These are phyloP conservation scores for Ophiocordyceps camponoti-saundersi DNA, from an alignment of 2,329 filamentous ascomycete genomes.

Conservation along the genomic window DNA sequence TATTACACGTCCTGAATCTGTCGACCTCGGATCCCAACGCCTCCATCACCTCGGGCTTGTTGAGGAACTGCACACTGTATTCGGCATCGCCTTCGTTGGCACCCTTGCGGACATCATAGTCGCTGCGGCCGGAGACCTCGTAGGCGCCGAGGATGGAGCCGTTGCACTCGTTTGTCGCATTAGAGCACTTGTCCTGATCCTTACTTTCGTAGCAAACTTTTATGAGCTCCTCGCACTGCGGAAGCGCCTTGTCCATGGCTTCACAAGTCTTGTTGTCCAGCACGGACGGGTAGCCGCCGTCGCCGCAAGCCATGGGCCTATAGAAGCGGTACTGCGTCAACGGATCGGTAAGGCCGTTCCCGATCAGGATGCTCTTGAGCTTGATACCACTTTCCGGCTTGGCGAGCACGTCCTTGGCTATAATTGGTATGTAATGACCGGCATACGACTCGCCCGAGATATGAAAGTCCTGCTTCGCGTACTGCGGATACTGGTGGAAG, in stretches of 20 bases:
- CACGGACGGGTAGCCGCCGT: conserved; percentile 81
- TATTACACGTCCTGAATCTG: not conserved
- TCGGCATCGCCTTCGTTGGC: not conserved
- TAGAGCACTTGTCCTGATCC: conserved; percentile 80
- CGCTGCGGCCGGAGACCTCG: not conserved
- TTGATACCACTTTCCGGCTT: conserved; percentile 80
- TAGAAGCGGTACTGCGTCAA: conserved; percentile 72
- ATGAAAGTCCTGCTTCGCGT: conserved; percentile 87
- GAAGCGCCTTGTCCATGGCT: conserved; percentile 80
- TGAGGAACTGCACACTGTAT: not conserved
- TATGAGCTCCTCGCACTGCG: conserved; percentile 76
- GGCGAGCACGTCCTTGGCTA: conserved; percentile 74
- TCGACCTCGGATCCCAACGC: not conserved
- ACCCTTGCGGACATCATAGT: not conserved
- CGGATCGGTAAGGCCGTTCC: conserved; percentile 88
- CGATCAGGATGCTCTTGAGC: conserved; percentile 85
- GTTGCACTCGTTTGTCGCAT: conserved; percentile 33
- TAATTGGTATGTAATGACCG: conserved; percentile 88
- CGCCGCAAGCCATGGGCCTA: conserved; percentile 89
- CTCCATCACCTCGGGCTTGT: not conserved
- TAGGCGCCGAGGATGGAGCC: not conserved
- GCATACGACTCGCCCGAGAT: conserved; percentile 91
- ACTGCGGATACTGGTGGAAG: conserved; percentile 96
- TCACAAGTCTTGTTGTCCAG: conserved; percentile 60
- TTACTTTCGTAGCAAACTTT: conserved; percentile 79